These are phyloP conservation scores for Penicillium fimorum DNA, from an alignment of 495 filamentous ascomycete species.

Conservation along the genomic window DNA sequence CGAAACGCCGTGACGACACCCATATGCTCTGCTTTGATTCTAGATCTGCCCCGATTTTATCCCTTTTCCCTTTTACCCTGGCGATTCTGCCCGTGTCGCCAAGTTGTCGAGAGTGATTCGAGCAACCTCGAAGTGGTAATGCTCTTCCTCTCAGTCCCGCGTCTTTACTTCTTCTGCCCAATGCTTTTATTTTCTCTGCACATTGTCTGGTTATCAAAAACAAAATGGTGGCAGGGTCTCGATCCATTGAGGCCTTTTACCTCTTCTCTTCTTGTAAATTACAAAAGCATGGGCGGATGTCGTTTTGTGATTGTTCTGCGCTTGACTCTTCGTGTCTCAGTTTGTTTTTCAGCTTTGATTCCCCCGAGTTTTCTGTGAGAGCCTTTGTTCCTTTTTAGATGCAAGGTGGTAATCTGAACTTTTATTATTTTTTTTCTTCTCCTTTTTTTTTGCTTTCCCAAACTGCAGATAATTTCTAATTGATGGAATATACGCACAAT, in stretches of 20 bases:
- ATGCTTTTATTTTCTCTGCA: constrained; percentile 12
- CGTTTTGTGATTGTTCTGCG: constrained; percentile 18
- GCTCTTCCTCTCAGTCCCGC: background rate
- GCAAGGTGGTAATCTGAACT: constrained; percentile 22
- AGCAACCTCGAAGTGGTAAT: background rate
- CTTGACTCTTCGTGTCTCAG: constrained; percentile 23
- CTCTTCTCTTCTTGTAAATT: constrained; percentile 38
- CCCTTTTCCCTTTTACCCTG: constrained; percentile 7
- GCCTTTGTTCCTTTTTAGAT: constrained; percentile 24
- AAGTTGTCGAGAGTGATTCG: constrained; percentile 3
- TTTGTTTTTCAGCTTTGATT: constrained; percentile 25
- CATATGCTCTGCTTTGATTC: constrained; percentile 20
- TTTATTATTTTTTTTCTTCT: constrained; percentile 2
- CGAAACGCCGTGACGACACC: constrained; percentile 38
- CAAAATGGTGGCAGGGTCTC: constrained; percentile 18
- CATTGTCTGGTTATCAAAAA: constrained; percentile 16
- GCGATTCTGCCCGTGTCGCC: background rate
- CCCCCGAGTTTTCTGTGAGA: constrained; percentile 20
- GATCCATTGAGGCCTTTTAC: constrained; percentile 13
- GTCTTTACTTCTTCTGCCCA: constrained; percentile 6
- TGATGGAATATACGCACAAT: constrained; percentile 6
- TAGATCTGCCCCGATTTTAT: constrained; percentile 22
- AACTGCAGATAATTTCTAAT: constrained; percentile 26
- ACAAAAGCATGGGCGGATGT: constrained; percentile 45
- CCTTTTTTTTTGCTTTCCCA: constrained; percentile 1